Percentiles rank a stretch among this genome's conserved stretches.
These are phyloP conservation scores for Coemansia javaensis DNA, from an alignment of 192 early-diverging fungal genomes.

Conservation along the genomic window DNA sequence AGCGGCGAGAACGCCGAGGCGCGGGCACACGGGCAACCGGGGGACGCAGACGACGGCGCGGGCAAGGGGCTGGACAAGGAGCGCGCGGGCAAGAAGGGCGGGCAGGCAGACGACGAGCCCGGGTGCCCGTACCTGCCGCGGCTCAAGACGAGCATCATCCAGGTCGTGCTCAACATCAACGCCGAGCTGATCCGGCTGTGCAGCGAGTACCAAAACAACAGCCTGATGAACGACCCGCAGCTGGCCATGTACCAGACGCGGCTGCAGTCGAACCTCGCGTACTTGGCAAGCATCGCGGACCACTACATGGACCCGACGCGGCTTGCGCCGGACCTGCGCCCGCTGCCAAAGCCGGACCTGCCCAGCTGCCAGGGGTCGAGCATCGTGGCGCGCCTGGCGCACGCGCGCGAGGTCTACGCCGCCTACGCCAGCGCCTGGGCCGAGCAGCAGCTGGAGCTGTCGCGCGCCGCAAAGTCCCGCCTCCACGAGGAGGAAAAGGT, in stretches of 20 bases:
- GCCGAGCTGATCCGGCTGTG: constrained; percentile 56
- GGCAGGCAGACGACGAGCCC: constrained; percentile 26
- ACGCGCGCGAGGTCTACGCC: constrained; percentile 40
- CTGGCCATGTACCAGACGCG: constrained; percentile 56
- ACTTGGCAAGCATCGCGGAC: constrained; percentile 60
- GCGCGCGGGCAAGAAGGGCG: constrained; percentile 3
- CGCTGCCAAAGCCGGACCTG: constrained; percentile 29
- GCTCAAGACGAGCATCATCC: constrained; percentile 50
- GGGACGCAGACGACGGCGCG: background rate
- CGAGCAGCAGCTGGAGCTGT: constrained; percentile 40
- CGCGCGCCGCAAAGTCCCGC: constrained; percentile 21
- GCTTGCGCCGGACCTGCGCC: constrained; percentile 33
- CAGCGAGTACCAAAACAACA: constrained; percentile 60
- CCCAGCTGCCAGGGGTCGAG: constrained; percentile 21
- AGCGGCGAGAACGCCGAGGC: constrained; percentile 10
- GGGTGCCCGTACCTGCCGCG: constrained; percentile 36
- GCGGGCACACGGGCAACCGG: background rate
- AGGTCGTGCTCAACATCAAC: constrained; percentile 61
- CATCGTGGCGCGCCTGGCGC: constrained; percentile 28
- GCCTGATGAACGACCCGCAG: constrained; percentile 55
- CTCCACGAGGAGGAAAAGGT: constrained; percentile 22
- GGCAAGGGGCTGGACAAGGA: constrained; percentile 6
- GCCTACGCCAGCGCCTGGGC: constrained; percentile 31
- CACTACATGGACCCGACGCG: constrained; percentile 45
- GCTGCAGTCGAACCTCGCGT: constrained; percentile 62